Evolutionary conservation across 2,329 filamentous ascomycete genomes (phyloP).

Genomic region (Diplodia seriata): DNA sequence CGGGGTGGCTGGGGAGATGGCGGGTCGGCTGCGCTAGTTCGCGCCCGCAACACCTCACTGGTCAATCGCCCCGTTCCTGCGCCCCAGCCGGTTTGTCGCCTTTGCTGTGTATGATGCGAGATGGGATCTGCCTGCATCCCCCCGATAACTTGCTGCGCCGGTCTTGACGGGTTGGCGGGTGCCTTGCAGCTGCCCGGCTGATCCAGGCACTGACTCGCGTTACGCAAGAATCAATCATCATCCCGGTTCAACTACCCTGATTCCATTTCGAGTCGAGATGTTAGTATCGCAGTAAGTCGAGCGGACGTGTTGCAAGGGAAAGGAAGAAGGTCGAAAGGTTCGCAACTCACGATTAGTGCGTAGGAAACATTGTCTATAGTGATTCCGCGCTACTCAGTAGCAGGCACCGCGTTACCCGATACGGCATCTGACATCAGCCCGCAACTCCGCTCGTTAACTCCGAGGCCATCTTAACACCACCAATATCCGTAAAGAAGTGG

Average conservation of each 20-base stretch:
- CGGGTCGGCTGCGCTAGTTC: conserved; percentile 2
- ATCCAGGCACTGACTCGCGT: neutral
- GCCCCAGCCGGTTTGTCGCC: conserved; percentile 10
- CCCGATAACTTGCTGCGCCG: conserved; percentile 1
- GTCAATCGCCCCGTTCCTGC: neutral
- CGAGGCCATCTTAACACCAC: neutral
- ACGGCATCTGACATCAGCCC: neutral
- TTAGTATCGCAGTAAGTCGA: no score
- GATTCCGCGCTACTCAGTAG: no score
- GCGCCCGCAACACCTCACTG: no score
- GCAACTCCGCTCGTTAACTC: conserved; percentile 1
- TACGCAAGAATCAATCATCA: no score
- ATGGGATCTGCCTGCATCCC: neutral
- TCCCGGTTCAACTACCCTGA: no score
- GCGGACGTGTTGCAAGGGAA: no score
- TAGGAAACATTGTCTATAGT: no score
- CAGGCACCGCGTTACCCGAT: no score
- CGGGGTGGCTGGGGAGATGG: conserved; percentile 27
- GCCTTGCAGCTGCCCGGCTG: conserved; percentile 14
- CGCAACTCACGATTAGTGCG: no score
- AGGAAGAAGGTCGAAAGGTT: no score
- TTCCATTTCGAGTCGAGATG: no score
- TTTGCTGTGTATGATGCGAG: neutral
- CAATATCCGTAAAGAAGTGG: neutral
- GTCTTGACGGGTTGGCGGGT: neutral